A percentile compares a stretch with the other conserved stretches of the same genome.
Evolutionary conservation across 2,329 filamentous ascomycete species (phyloP).

Genomic region (Aspergillus ibericus): DNA sequence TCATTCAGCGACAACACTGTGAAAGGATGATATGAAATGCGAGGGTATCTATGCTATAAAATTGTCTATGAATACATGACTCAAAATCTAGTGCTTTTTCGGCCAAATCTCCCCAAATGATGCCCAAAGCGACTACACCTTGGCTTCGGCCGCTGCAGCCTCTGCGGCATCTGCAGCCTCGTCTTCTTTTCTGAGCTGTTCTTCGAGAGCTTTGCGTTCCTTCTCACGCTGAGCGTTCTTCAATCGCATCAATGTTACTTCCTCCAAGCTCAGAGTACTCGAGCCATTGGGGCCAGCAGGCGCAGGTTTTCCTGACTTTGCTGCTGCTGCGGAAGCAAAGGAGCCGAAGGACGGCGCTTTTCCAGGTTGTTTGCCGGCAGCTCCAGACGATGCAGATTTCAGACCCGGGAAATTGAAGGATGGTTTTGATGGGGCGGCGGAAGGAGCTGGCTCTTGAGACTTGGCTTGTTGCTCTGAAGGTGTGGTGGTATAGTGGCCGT

Average conservation of each 20-base stretch:
- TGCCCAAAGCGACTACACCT: no score
- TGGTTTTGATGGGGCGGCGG: constrained; percentile 20
- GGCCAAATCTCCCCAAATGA: no score
- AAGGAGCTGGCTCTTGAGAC: constrained; percentile 5
- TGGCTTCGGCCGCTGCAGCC: constrained; percentile 21
- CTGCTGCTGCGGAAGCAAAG: constrained; percentile 35
- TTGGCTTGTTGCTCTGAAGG: constrained; percentile 16
- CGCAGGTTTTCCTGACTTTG: constrained; percentile 28
- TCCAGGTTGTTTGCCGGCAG: constrained; percentile 23
- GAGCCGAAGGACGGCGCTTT: constrained; percentile 46
- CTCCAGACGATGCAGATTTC: constrained; percentile 24
- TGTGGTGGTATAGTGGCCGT: constrained; percentile 14
- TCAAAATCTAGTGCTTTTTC: neutral
- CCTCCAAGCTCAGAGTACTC: constrained; percentile 44
- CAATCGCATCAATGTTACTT: constrained; percentile 56
- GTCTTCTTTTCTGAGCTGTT: constrained; percentile 53
- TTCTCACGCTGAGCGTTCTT: constrained; percentile 57
- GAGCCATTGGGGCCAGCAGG: constrained; percentile 26
- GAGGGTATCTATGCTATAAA: constrained; percentile 16
- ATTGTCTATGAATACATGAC: constrained; percentile 4
- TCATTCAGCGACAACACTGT: constrained; percentile 1
- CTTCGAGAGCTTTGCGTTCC: constrained; percentile 54
- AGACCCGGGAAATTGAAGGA: constrained; percentile 38
- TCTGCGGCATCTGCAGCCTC: constrained; percentile 42
- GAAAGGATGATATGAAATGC: neutral